These are phyloP conservation scores for bread wheat (Triticum aestivum) DNA, from an alignment of 176 grass and related monocot genomes.

Conservation along the genomic window IWGSC_CS_RefSeq_v2.1 NC_057801.1:257371872-257372371, in stretches of 20 bases:
- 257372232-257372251: constrained; percentile 56
- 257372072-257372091: too few relatives aligned
- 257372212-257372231: not conserved
- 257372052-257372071: too few relatives aligned
- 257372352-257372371: not conserved
- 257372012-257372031: too few relatives aligned
- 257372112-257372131: too few relatives aligned
- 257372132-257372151: not conserved
- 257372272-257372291: constrained; percentile 1
- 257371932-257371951: not conserved
- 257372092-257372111: too few relatives aligned
- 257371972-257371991: too few relatives aligned
- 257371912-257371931: too few relatives aligned
- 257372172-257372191: not conserved
- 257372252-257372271: constrained; percentile 2
- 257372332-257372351: constrained; percentile 36
- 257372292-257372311: constrained; percentile 55
- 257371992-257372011: too few relatives aligned
- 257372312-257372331: constrained; percentile 69
- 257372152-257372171: not conserved
- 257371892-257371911: not conserved
- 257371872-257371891: not conserved
- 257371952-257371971: too few relatives aligned
- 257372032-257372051: too few relatives aligned
- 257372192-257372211: not conserved